A percentile compares a stretch with the other conserved stretches of the same genome.
These are phyloP conservation scores for Musa acuminata DNA, from an alignment of 176 grass and related monocot genomes.

Conservation along the genomic window DNA sequence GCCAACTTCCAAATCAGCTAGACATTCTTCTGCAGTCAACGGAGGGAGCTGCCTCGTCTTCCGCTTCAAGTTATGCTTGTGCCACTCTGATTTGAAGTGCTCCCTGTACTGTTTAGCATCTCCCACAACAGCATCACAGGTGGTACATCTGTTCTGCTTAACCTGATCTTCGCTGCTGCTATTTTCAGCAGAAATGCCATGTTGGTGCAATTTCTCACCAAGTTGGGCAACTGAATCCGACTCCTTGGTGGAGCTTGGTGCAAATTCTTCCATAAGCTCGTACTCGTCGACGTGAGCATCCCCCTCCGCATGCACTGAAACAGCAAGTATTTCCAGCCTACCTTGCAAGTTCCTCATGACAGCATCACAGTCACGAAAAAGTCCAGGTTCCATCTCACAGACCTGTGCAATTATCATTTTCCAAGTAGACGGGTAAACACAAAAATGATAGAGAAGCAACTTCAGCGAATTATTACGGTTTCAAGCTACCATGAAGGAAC, in stretches of 20 bases:
- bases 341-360: slow-evolving; percentile 52
- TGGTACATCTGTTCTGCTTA: slow-evolving; percentile 58
- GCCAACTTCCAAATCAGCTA: slow-evolving; percentile 48
- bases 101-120: slow-evolving; percentile 63
- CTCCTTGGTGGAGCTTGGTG: slow-evolving; percentile 29
- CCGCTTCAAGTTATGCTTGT: slow-evolving; percentile 75
- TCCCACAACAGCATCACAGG: slow-evolving; percentile 46
- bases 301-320: slow-evolving; percentile 44
- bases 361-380: slow-evolving; percentile 74
- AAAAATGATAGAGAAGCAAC: not conserved
- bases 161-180: slow-evolving; percentile 22
- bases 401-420: slow-evolving; percentile 38
- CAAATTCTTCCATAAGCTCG: slow-evolving; percentile 32
- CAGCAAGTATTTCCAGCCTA: slow-evolving; percentile 66
- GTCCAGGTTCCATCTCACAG: slow-evolving; percentile 70
- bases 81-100: slow-evolving; percentile 73
- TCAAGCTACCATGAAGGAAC: no score
- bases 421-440: not conserved
- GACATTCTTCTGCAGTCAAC: slow-evolving; percentile 53
- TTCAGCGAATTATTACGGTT: not conserved
- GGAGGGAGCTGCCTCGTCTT: slow-evolving; percentile 52
- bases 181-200: slow-evolving; percentile 36
- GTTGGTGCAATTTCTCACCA: slow-evolving; percentile 44
- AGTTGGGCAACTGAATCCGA: slow-evolving; percentile 20
- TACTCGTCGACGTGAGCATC: slow-evolving; percentile 46